Conservation (phyloP, 163 green algal genomes). For the Chlamydomonas reinhardtii region DNA sequence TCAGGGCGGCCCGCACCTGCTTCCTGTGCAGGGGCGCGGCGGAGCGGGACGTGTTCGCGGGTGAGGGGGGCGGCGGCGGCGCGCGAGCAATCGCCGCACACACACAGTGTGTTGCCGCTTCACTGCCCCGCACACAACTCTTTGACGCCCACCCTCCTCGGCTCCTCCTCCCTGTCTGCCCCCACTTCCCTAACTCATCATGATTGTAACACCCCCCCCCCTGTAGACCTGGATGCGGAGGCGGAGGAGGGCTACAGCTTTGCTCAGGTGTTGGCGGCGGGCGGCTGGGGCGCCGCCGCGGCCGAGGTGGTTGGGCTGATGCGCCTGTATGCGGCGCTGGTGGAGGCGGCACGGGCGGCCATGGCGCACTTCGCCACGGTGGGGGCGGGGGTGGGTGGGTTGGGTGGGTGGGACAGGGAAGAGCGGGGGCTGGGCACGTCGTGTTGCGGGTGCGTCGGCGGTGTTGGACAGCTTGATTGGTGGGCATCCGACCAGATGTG, state of each 20-base stretch:
- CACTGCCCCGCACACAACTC: no score
- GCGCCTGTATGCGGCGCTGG: slow-evolving; percentile 48
- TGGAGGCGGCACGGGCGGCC: slow-evolving; percentile 44
- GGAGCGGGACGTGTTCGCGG: slow-evolving; percentile 46
- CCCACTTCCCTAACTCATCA: no score
- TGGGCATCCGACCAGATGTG: no score
- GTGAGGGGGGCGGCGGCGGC: neutral
- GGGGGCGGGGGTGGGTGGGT: neutral
- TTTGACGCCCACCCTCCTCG: no score
- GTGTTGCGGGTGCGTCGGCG: neutral
- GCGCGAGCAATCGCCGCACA: no score
- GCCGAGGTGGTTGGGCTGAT: slow-evolving; percentile 22
- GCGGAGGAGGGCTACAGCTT: slow-evolving; percentile 43
- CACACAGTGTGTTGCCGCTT: neutral
- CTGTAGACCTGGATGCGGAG: slow-evolving; percentile 46
- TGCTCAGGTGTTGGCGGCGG: neutral
- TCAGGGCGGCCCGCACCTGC: slow-evolving; percentile 59
- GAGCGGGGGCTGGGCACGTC: no score
- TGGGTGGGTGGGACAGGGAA: neutral
- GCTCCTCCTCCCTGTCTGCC: no score
- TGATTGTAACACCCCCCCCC: neutral
- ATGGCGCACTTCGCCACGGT: slow-evolving; percentile 54
- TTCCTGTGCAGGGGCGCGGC: slow-evolving; percentile 53
- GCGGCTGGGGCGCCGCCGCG: neutral
- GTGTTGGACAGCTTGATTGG: no score